phyloP scores from a whole-genome alignment of 208 protist genomes.

The Porcisia hertigi region DNA sequence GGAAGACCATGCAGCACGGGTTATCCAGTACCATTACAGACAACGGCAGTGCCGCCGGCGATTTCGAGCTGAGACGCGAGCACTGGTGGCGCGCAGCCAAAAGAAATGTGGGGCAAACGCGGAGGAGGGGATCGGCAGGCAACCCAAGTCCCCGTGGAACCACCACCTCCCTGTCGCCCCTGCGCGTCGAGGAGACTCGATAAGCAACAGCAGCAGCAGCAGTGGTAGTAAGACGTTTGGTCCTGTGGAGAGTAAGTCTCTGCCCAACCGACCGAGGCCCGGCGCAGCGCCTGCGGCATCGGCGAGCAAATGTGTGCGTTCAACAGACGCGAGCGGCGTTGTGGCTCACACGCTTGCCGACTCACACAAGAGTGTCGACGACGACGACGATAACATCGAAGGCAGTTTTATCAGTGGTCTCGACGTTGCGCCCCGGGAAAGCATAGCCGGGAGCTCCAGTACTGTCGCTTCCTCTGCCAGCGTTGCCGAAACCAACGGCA shows the following conservation, averaged over 20 bases:
- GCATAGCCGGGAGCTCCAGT: background rate
- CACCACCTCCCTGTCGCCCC: background rate
- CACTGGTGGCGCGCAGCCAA: slow-evolving; percentile 23
- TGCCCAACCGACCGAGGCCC: background rate
- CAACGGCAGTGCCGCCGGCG: slow-evolving; percentile 32
- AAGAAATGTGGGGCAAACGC: background rate
- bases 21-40: slow-evolving; percentile 72
- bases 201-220: background rate
- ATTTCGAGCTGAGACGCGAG: slow-evolving; percentile 32
- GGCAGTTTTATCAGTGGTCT: background rate
- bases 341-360: too few relatives aligned
- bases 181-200: background rate
- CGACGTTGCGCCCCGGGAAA: background rate
- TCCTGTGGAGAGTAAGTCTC: background rate
- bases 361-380: background rate
- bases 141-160: background rate
- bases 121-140: background rate
- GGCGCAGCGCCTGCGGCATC: background rate
- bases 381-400: background rate
- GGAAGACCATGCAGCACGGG: slow-evolving; percentile 55
- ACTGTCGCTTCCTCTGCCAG: background rate
- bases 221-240: background rate
- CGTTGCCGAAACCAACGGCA: background rate
- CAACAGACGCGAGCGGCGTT: background rate
- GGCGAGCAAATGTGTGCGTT: background rate